phyloP scores from a whole-genome alignment of 495 filamentous ascomycete species.

The Poronia punctata region DNA sequence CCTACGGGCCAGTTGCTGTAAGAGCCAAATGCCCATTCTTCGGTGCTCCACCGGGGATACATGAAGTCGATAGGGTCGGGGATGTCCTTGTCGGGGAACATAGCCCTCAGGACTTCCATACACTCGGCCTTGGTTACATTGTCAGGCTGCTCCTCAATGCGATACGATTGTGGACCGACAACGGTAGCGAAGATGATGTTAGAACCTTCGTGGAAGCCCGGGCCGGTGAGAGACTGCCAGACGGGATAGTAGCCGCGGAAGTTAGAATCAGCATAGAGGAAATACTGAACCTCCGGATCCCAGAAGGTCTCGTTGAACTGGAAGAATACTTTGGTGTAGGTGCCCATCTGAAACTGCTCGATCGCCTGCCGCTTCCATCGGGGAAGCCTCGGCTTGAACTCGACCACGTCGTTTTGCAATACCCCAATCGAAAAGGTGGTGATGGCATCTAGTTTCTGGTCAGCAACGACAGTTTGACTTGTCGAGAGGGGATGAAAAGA shows the following conservation, averaged over 20 bases:
- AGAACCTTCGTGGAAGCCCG: conserved; percentile 55
- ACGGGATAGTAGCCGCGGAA: conserved; percentile 63
- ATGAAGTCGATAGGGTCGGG: conserved; percentile 63
- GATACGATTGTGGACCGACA: conserved; percentile 51
- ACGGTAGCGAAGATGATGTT: conserved; percentile 70
- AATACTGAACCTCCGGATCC: conserved; percentile 58
- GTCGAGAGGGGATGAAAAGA: conserved; percentile 39
- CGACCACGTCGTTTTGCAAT: conserved; percentile 55
- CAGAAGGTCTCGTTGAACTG: conserved; percentile 69
- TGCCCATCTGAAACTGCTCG: conserved; percentile 63
- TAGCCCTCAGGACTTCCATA: conserved; percentile 53
- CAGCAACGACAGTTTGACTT: neutral
- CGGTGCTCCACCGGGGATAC: conserved; percentile 63
- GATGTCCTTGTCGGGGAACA: conserved; percentile 56
- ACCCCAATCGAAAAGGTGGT: conserved; percentile 50
- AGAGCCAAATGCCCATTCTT: conserved; percentile 59
- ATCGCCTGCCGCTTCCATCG: conserved; percentile 62
- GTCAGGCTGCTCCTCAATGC: conserved; percentile 57
- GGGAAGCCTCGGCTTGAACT: conserved; percentile 55
- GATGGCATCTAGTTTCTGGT: conserved; percentile 23
- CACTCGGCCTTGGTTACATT: conserved; percentile 53
- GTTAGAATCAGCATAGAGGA: conserved; percentile 60
- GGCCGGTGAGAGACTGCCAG: conserved; percentile 57
- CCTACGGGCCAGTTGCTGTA: conserved; percentile 71
- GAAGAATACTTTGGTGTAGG: conserved; percentile 74